Base-by-base conservation (phyloP, 345 rosid genomes). In the Ceriops tagal region DNA sequence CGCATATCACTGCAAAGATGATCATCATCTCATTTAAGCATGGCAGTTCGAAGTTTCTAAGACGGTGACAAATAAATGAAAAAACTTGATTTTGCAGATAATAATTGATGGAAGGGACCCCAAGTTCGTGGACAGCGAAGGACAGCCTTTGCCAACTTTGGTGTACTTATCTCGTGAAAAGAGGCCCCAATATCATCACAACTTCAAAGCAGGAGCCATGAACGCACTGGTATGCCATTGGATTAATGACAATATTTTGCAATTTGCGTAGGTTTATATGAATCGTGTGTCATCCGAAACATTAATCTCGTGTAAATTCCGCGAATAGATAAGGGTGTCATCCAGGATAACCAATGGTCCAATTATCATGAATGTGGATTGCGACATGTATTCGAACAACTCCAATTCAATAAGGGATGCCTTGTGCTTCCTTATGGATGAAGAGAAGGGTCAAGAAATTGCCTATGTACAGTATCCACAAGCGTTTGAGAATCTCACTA, bases 401-500 rank as follows among this genome's bases (percentile, higher is more conserved):
- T 62, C 89, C 5, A 72, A 74, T 6, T 61, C 89, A 6, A 60
- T 83, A 15, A 60, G 67, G 62, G 87, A 81, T 1, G 83, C 84
- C 0, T 72, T 85, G 55, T 85, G 89, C 82, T 87, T 92, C 79
- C 87, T 92, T 70, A 75, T 88, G 84, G 96, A 90, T 71, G 96
- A 87, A 70, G 68, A 84, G 58, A 71, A 82, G 32, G 86, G 96
- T 18, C 71, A 70, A 37, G 85, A 85, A 65, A 80, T 87, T 57
- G 96, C 89, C 39, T 90, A 78, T 60, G 92, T 90, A 60, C 96
- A 90, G 81, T 86, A 75, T 65, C 90, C 91, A 0, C 96, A 92
- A 64, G 53, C 5, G 21, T 92, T 66, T 51, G 83, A 72, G 13
- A 90, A 92, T 52, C 5, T 80, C 52, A 80, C 93, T 5, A 73